These are phyloP conservation scores for Cystobasidiaceae sp. DNA, from an alignment of 1,284 basidiomycete genomes.

Conservation along the genomic window DNA sequence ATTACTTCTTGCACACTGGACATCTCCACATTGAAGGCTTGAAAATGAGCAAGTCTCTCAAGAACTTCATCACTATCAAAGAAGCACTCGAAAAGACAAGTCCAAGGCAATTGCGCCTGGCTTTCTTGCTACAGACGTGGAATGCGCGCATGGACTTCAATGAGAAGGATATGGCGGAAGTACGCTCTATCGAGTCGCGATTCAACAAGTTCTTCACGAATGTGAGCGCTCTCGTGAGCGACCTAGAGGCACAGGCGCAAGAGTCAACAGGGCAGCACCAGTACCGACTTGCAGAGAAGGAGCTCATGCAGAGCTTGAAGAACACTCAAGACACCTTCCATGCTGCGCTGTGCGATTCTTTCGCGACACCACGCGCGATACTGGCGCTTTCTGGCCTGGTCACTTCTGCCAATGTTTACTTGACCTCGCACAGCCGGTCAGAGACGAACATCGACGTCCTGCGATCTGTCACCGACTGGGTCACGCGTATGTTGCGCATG, in stretches of 20 bases:
- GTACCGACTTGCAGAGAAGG: constrained; percentile 51
- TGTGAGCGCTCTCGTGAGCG: constrained; percentile 66
- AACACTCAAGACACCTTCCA: constrained; percentile 75
- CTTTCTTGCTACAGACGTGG: constrained; percentile 90
- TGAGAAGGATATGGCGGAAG: constrained; percentile 76
- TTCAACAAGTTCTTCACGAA: constrained; percentile 95
- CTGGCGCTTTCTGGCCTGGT: constrained; percentile 74
- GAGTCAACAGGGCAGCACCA: constrained; percentile 50
- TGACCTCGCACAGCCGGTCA: constrained; percentile 49
- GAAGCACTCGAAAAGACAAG: constrained; percentile 84
- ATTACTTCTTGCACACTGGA: constrained; percentile 98
- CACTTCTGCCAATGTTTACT: constrained; percentile 83
- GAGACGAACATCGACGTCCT: constrained; percentile 63
- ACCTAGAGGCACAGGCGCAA: constrained; percentile 46
- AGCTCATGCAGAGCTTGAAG: constrained; percentile 57
- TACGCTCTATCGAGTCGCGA: constrained; percentile 74
- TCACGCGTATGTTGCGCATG: constrained; percentile 84
- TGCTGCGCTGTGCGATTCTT: constrained; percentile 87
- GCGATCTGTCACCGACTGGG: constrained; percentile 72
- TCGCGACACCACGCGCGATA: constrained; percentile 87
- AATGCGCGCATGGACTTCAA: constrained; percentile 92
- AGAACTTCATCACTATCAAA: constrained; percentile 99
- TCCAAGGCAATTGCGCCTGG: constrained; percentile 85
- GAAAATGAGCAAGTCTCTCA: constrained; percentile 99
- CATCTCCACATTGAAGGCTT: constrained; percentile 97